Evolutionary conservation across 305 asterid species (phyloP), one percentile per base, ranked within the genome.

Genomic region (Fraxinus dipetala): DNA sequence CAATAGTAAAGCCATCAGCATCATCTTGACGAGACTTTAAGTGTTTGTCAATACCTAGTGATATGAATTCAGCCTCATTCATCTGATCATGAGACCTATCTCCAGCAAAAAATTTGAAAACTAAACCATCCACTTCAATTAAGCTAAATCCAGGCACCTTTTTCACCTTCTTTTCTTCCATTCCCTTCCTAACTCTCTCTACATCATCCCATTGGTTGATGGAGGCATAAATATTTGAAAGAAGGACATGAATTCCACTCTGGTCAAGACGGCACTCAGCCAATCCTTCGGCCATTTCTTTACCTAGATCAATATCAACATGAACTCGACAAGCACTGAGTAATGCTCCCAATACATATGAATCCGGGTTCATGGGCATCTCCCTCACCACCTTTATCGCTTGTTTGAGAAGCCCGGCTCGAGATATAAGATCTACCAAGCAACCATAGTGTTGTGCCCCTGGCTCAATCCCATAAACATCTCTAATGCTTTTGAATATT

Each of bases 131-230:
- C 61, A 83, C 76, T 80, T 88, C 90, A 73, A 89, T 87, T 75
- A 86, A 63, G 85, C 93, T 90, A 78, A 89, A 85, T 59, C 92
- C 95, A 22, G 88, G 84, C 76, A 86, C 88, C 87, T 86, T 89
- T 51, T 84, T 84, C 80, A 90, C 88, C 65, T 75, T 80, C 65
- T 76, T 82, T 61, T 85, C 90, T n/a, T 79, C 84, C 95, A 91
- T 91, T 74, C 78, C 84, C 84, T 82, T 80, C 76, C 95, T 78
- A 22, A 87, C 88, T 69, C 79, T 82, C 89, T 86, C 87, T 82
- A 85, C 95, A 26, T 87, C 85, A 18, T 89, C 89, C 95, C 95
- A 90, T 73, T 78, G 85, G 20, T 86, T 61, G 54, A 43, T 16
- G 7, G 86, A 80, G 1, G 91, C 93, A 69, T 90, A 89, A 56